A percentile compares a stretch with the other conserved stretches of the same genome.
Conservation (phyloP, 2,329 filamentous ascomycete species). For the Diaporthe longicolla region DNA sequence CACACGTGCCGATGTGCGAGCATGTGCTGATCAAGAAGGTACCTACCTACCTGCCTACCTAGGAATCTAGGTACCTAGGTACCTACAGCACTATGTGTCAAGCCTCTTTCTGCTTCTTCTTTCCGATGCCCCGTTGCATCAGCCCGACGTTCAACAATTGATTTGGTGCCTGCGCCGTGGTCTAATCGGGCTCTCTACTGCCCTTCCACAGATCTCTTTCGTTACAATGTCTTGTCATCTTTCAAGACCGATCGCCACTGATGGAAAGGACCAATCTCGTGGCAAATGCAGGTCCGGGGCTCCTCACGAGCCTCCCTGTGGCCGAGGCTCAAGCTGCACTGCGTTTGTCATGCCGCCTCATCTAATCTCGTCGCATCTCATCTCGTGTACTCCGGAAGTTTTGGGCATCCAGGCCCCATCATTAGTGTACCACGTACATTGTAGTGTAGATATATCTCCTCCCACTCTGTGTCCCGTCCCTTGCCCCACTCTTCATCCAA, state of each 20-base stretch:
- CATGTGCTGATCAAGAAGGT: neutral
- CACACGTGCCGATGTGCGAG: neutral
- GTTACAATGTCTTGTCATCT: neutral
- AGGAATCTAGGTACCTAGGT: no score
- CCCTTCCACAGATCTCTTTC: no score
- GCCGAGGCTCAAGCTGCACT: slow-evolving; percentile 1
- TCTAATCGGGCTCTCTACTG: neutral
- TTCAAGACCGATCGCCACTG: slow-evolving; percentile 1
- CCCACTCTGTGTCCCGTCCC: neutral
- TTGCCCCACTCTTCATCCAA: neutral
- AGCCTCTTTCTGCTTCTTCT: neutral
- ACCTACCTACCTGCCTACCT: no score
- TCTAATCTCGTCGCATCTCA: slow-evolving; percentile 23
- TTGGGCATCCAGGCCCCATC: neutral
- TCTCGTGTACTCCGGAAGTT: slow-evolving; percentile 1
- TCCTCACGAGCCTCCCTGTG: slow-evolving; percentile 14
- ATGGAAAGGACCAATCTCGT: slow-evolving; percentile 18
- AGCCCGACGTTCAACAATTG: neutral
- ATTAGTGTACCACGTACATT: neutral
- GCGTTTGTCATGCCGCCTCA: slow-evolving; percentile 10
- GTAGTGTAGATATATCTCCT: neutral
- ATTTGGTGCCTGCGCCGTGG: neutral
- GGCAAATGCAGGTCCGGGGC: neutral
- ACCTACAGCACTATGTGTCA: neutral
- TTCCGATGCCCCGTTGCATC: neutral